Base-by-base conservation (phyloP, 768 basidiomycete genomes). In the Termitomyces bulborhizus region DNA sequence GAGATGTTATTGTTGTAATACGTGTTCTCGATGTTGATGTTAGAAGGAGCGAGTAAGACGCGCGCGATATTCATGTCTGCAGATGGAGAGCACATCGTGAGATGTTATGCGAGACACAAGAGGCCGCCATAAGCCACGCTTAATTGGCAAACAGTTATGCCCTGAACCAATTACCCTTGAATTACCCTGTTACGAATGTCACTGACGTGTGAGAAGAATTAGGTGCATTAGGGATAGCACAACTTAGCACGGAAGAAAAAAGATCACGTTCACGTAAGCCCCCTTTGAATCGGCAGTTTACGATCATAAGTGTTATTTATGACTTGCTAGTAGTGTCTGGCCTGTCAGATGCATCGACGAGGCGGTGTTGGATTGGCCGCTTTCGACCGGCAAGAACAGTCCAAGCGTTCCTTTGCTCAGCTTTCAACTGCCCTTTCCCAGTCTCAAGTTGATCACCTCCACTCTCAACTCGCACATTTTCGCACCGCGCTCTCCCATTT, bases 311-410 rank as follows among this genome's bases (percentile, higher is more conserved):
- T 21, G 21, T 21, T n/a, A n/a, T n/a, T 21, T 21, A 21, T 21
- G 21, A 21, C 21, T 21, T 21, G 21, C 21, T 21, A 43, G 21
- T 4, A 5, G 12, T 24, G 43, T 15, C 26, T 49, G 39, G 13
- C 3, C 16, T 39, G 11, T 37, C 18, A 50, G 39, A 90, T 89
- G 88, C 82, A 86, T 68, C 75, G 90, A 58, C 76, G 80, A 1
- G 83, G 90, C 55, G 92, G 93, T 24, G 90, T 86, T 46, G 94
- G 94, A 1, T 75, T 96, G 16, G 91, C 92, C 3, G 94, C 90
- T 9, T 88, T 98, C 55, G 89, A 93, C 54, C 78, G 90, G n/a
- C 90, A 94, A 64, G 84, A 88, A 55, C 83, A 88, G 62, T 86
- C 90, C 8, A 78, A 88, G 34, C 81, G 82, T 9, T 91, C 88